A percentile compares a stretch with the other conserved stretches of the same genome.
phyloP scores from a whole-genome alignment of 2,329 filamentous ascomycete genomes.

The Pseudopyrenochaeta lycopersici region DNA sequence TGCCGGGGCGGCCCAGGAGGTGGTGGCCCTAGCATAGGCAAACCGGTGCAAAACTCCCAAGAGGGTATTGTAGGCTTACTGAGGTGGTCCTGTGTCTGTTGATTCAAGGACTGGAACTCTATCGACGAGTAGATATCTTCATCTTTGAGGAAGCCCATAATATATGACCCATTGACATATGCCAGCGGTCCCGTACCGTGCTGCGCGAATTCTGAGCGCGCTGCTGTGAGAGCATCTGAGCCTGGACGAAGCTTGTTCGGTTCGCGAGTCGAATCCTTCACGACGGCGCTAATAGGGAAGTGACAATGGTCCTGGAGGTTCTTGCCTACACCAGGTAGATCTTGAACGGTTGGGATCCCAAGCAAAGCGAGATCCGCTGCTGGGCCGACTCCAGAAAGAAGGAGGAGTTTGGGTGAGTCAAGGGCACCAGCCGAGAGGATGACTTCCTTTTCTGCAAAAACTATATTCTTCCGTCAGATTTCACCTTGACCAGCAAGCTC shows the following conservation, averaged over 20 bases:
- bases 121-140: not conserved
- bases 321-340: slow-evolving; percentile 60
- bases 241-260: not conserved
- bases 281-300: not conserved
- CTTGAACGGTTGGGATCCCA: slow-evolving; percentile 60
- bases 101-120: slow-evolving; percentile 1
- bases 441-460: slow-evolving; percentile 3
- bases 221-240: not conserved
- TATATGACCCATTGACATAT: slow-evolving; percentile 1
- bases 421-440: not conserved
- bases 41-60: slow-evolving; percentile 3
- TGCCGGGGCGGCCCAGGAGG: slow-evolving; percentile 3
- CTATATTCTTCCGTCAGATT: not conserved
- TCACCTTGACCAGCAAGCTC: too few relatives aligned
- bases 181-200: not conserved
- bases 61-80: not conserved
- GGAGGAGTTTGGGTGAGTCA: slow-evolving; percentile 58
- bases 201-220: not conserved
- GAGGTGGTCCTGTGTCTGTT: not conserved
- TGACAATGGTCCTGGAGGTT: slow-evolving; percentile 10
- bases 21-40: slow-evolving; percentile 1
- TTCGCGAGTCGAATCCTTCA: not conserved
- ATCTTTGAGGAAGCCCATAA: slow-evolving; percentile 5
- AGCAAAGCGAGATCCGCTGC: slow-evolving; percentile 58
- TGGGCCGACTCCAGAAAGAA: slow-evolving; percentile 68